Evolutionary conservation across 257 asterid species (phyloP).

Genomic region (Solanum clarkiae): DNA sequence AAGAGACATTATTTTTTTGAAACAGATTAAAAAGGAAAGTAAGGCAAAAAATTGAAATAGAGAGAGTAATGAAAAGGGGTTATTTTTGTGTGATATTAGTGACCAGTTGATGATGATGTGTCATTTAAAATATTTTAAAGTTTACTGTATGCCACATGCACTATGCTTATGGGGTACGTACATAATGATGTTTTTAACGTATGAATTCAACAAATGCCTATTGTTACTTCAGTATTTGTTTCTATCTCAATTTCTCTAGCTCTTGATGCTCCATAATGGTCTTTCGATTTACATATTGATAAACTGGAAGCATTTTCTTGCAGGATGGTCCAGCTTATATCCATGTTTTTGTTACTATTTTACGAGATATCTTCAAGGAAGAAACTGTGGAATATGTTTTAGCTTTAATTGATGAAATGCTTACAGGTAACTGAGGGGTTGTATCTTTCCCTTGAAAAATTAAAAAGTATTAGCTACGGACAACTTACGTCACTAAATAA

Average conservation of each 20-base stretch:
- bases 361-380: constrained; percentile 73
- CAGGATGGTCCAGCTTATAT: constrained; percentile 94
- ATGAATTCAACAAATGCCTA: neutral
- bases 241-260: neutral
- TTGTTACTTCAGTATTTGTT: neutral
- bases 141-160: neutral
- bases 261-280: neutral
- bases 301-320: constrained; percentile 3
- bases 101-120: neutral
- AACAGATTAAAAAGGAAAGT: too few relatives aligned
- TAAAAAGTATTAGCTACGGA: neutral
- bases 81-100: neutral
- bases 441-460: neutral
- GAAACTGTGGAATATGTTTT: constrained; percentile 85
- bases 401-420: constrained; percentile 81
- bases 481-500: neutral
- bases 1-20: too few relatives aligned
- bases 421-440: constrained; percentile 37
- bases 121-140: neutral
- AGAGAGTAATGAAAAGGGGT: neutral
- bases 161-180: neutral
- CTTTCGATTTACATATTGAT: neutral
- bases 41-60: too few relatives aligned
- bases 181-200: neutral
- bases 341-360: constrained; percentile 62